A percentile compares a stretch with the other conserved stretches of the same genome.
These are phyloP conservation scores for Letharia columbiana DNA, from an alignment of 495 filamentous ascomycete species.

Conservation along the genomic window DNA sequence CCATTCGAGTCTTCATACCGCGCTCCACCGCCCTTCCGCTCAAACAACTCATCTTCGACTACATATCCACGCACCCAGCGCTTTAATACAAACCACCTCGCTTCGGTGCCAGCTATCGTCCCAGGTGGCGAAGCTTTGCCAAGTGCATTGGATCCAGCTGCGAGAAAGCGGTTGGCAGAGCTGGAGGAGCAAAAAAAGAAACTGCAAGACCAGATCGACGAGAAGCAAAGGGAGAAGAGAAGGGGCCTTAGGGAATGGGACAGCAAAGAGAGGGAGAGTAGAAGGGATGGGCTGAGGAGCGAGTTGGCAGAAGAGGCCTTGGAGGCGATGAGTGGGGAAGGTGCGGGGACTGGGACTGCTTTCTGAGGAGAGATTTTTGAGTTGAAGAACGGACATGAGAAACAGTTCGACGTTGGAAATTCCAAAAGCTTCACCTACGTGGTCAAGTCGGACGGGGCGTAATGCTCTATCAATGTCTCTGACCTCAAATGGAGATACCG, in stretches of 20 bases:
- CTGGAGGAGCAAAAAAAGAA: conserved; percentile 49
- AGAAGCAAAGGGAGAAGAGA: conserved; percentile 47
- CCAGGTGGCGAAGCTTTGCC: conserved; percentile 42
- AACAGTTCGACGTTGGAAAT: neutral
- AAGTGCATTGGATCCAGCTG: conserved; percentile 32
- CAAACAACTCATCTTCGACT: conserved; percentile 40
- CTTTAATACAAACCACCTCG: conserved; percentile 42
- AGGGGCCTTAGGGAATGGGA: conserved; percentile 51
- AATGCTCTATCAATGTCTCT: neutral
- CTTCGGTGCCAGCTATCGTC: conserved; percentile 42
- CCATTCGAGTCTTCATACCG: conserved; percentile 24
- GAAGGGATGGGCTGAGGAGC: conserved; percentile 48
- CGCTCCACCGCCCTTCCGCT: conserved; percentile 39
- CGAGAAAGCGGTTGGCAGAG: conserved; percentile 42
- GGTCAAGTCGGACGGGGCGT: neutral
- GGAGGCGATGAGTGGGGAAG: conserved; percentile 47
- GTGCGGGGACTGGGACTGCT: conserved; percentile 38
- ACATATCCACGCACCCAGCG: conserved; percentile 45
- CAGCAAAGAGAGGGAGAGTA: conserved; percentile 48
- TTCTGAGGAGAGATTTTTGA: conserved; percentile 29
- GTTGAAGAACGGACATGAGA: neutral
- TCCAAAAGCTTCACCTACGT: neutral
- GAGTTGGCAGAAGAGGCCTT: conserved; percentile 56
- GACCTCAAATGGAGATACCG: neutral
- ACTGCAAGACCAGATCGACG: conserved; percentile 46